These are phyloP conservation scores for Wickerhamomyces sp. DNA, from an alignment of 1,139 yeast genomes.

Conservation along the genomic window DNA sequence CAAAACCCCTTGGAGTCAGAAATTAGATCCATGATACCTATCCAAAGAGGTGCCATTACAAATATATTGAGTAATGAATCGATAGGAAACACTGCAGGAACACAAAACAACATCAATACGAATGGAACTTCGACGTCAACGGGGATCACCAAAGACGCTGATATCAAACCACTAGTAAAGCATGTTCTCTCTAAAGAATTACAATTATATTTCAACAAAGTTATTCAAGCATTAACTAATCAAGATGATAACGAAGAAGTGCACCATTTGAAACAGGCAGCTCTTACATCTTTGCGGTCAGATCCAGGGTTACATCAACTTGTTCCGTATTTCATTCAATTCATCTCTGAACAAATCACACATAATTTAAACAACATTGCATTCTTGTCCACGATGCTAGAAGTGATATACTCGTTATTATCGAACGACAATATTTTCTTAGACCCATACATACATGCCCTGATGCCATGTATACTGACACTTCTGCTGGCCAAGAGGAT, in stretches of 20 bases:
- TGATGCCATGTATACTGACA: conserved; percentile 93
- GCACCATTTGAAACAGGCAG: conserved; percentile 62
- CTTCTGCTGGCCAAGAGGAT: conserved; percentile 82
- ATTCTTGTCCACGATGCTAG: conserved; percentile 81
- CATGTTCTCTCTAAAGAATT: conserved; percentile 93
- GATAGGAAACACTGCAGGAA: conserved; percentile 14
- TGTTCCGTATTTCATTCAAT: conserved; percentile 94
- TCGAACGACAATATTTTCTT: conserved; percentile 83
- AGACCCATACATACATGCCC: conserved; percentile 94
- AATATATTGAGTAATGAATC: conserved; percentile 36
- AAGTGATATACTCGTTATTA: conserved; percentile 79
- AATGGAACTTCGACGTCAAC: conserved; percentile 7
- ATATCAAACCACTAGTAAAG: conserved; percentile 90
- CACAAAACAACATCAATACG: conserved; percentile 7
- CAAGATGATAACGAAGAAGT: conserved; percentile 38
- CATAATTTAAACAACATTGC: conserved; percentile 75
- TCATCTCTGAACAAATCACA: conserved; percentile 93
- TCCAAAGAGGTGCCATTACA: conserved; percentile 67
- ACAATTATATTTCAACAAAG: conserved; percentile 89
- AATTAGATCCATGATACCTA: conserved; percentile 60
- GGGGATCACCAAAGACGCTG: conserved; percentile 50
- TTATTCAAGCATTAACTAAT: conserved; percentile 71
- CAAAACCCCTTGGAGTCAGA: conserved; percentile 90
- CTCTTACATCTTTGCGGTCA: conserved; percentile 73
- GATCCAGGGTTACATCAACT: conserved; percentile 97